Conservation (phyloP, 768 basidiomycete genomes). For the Strobilomyces dryophilus region DNA sequence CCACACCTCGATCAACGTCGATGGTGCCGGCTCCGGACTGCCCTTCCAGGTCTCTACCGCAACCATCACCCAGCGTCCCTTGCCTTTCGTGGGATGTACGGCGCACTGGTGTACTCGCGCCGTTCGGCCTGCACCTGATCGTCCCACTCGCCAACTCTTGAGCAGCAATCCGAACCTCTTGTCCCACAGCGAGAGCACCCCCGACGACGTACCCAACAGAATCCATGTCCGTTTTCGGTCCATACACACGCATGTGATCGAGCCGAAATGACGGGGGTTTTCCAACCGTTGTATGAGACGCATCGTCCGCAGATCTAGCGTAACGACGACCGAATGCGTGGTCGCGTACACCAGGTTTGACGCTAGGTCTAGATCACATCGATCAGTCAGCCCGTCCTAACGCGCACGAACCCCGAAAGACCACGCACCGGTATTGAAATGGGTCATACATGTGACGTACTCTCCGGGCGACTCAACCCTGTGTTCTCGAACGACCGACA, state of each 20-base stretch:
- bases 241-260: slow-evolving; percentile 80
- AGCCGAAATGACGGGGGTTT: slow-evolving; percentile 82
- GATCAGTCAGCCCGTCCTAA: background rate
- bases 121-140: slow-evolving; percentile 46
- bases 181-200: slow-evolving; percentile 90
- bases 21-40: slow-evolving; percentile 38
- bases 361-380: slow-evolving; percentile 48
- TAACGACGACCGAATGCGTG: slow-evolving; percentile 67
- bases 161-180: slow-evolving; percentile 87
- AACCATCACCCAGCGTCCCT: slow-evolving; percentile 88
- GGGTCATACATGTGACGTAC: slow-evolving; percentile 79
- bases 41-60: slow-evolving; percentile 55
- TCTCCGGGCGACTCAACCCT: slow-evolving; percentile 68
- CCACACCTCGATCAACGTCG: slow-evolving; percentile 78
- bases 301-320: slow-evolving; percentile 86
- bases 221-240: slow-evolving; percentile 88
- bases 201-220: slow-evolving; percentile 80
- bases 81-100: slow-evolving; percentile 83
- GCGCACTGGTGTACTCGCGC: slow-evolving; percentile 68
- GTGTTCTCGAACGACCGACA: slow-evolving; percentile 80
- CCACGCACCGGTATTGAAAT: slow-evolving; percentile 68
- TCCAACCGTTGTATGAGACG: slow-evolving; percentile 69
- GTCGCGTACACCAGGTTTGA: slow-evolving; percentile 87
- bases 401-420: background rate
- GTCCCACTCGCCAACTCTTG: slow-evolving; percentile 80